Conservation (phyloP, 441 rosid genomes). For the Euphorbia schlechtendalii region DNA sequence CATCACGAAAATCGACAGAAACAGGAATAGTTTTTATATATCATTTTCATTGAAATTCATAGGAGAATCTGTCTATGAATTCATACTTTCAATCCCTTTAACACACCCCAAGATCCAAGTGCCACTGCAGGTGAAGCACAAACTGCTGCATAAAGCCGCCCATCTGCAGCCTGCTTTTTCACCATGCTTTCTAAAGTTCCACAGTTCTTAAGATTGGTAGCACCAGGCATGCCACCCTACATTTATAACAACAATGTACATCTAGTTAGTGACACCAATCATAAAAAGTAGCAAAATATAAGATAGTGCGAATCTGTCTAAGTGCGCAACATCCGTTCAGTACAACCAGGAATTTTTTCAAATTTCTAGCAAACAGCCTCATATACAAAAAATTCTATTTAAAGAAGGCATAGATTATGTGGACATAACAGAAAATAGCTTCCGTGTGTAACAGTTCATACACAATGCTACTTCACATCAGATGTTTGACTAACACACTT, state of each 20-base stretch:
- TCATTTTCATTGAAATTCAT: background rate
- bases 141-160: constrained; percentile 70
- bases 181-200: constrained; percentile 53
- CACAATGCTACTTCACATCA: no score
- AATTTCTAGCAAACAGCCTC: background rate
- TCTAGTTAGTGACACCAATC: background rate
- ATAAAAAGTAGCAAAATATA: background rate
- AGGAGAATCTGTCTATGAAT: background rate
- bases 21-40: background rate
- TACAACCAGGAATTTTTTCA: background rate
- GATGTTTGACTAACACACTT: no score
- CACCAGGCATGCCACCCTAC: constrained; percentile 94
- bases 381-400: background rate
- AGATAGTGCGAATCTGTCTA: background rate
- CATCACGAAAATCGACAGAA: background rate
- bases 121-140: constrained; percentile 93
- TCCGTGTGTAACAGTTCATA: background rate
- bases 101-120: constrained; percentile 81
- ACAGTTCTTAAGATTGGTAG: constrained; percentile 60
- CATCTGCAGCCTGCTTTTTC: constrained; percentile 72
- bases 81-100: constrained; percentile 66
- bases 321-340: background rate
- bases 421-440: background rate
- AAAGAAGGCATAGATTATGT: background rate
- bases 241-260: background rate